phyloP scores from a whole-genome alignment of 306 rosid species.

The Vigna unguiculata region DNA sequence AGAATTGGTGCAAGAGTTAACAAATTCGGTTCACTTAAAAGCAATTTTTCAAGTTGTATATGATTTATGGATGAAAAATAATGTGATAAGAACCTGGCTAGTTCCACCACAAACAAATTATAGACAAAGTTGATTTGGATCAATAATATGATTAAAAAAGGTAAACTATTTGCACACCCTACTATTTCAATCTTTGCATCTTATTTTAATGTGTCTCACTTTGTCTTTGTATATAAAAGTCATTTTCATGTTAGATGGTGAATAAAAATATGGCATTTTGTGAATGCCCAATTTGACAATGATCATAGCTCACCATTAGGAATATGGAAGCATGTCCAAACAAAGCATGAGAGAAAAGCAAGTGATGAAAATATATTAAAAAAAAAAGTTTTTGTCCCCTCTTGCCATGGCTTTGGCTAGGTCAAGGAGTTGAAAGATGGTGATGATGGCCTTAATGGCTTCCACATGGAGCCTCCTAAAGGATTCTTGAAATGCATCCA shows the following conservation, averaged over 20 bases:
- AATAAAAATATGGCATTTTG: background rate
- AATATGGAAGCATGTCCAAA: slow-evolving; percentile 18
- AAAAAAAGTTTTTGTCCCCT: slow-evolving; percentile 37
- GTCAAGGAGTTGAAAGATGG: slow-evolving; percentile 49
- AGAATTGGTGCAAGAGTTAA: no score
- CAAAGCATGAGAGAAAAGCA: background rate
- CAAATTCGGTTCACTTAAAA: no score
- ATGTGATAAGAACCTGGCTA: no score
- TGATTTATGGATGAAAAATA: no score
- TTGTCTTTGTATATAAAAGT: background rate
- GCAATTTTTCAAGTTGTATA: no score
- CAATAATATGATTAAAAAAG: no score
- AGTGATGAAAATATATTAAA: background rate
- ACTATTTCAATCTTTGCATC: no score
- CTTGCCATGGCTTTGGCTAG: background rate
- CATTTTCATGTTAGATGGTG: background rate
- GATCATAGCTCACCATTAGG: background rate
- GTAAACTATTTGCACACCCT: no score
- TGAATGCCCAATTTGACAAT: background rate
- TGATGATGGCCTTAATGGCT: slow-evolving; percentile 45
- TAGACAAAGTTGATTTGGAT: no score
- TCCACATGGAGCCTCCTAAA: slow-evolving; percentile 73
- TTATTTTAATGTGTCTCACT: no score
- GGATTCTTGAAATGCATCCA: slow-evolving; percentile 42
- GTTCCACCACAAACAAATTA: no score